Percentiles rank a stretch among this genome's conserved stretches.
Evolutionary conservation across 1,284 basidiomycete species (phyloP).

Genomic region (Trametes versicolor): DNA sequence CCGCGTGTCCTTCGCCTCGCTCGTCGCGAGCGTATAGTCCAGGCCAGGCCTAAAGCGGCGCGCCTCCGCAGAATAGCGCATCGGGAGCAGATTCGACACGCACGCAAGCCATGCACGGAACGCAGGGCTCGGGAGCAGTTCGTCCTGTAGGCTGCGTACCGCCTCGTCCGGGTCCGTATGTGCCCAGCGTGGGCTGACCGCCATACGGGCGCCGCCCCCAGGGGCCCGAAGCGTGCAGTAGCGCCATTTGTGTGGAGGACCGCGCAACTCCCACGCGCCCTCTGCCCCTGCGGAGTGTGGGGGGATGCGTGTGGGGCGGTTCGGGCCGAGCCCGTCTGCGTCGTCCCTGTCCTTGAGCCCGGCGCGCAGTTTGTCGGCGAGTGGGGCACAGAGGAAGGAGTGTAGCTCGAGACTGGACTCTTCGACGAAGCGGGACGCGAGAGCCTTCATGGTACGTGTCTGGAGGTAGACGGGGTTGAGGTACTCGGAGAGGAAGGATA

Average conservation of each 20-base stretch:
- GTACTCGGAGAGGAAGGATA: slow-evolving; percentile 81
- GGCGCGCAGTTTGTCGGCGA: slow-evolving; percentile 74
- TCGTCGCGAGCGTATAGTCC: slow-evolving; percentile 95
- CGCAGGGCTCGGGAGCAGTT: slow-evolving; percentile 83
- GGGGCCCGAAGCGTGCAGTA: slow-evolving; percentile 72
- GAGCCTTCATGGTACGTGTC: slow-evolving; percentile 80
- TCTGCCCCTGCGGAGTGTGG: slow-evolving; percentile 67
- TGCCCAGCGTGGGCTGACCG: slow-evolving; percentile 60
- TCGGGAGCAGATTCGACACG: slow-evolving; percentile 81
- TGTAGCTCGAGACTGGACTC: slow-evolving; percentile 94
- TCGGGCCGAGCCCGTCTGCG: slow-evolving; percentile 71
- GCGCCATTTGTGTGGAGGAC: slow-evolving; percentile 95
- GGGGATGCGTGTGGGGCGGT: slow-evolving; percentile 63
- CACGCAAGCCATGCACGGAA: slow-evolving; percentile 93
- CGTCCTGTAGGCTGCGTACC: slow-evolving; percentile 73
- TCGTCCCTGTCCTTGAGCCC: slow-evolving; percentile 75
- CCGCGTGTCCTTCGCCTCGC: slow-evolving; percentile 84
- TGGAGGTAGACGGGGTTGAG: slow-evolving; percentile 94
- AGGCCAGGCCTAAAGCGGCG: slow-evolving; percentile 92
- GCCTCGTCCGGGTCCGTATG: slow-evolving; percentile 64
- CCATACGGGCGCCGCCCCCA: slow-evolving; percentile 33
- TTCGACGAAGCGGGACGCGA: slow-evolving; percentile 86
- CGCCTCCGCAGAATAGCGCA: slow-evolving; percentile 80
- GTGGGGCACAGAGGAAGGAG: slow-evolving; percentile 77
- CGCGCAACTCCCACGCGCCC: slow-evolving; percentile 78